Evolutionary conservation across 1,284 basidiomycete genomes (phyloP).

Genomic region (Rhodotorula mucilaginosa): DNA sequence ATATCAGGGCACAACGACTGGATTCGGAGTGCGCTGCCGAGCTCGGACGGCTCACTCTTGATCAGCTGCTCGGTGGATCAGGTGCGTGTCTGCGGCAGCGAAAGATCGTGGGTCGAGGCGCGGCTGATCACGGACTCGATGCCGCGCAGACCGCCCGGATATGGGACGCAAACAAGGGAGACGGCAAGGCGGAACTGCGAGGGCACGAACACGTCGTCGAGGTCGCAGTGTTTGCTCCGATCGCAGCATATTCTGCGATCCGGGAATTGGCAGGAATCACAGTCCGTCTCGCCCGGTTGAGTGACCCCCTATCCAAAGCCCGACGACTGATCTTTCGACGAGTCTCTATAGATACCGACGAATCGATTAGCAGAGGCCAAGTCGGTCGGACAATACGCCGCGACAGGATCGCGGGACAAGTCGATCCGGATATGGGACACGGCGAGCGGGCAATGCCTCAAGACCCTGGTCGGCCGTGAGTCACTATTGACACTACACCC

Average conservation of each 20-base stretch:
- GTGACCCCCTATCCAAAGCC: background rate
- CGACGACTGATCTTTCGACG: too few relatives aligned
- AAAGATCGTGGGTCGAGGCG: background rate
- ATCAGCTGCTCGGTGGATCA: conserved; percentile 83
- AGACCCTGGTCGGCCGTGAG: conserved; percentile 55
- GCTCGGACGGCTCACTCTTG: conserved; percentile 70
- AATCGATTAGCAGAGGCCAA: conserved; percentile 24
- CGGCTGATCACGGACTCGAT: background rate
- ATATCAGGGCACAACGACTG: conserved; percentile 66
- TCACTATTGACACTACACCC: background rate
- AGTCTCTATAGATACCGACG: conserved; percentile 19
- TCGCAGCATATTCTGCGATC: conserved; percentile 68
- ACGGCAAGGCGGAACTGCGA: conserved; percentile 75
- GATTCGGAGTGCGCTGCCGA: conserved; percentile 67
- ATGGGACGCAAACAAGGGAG: conserved; percentile 72
- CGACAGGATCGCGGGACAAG: conserved; percentile 83
- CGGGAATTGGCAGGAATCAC: conserved; percentile 71
- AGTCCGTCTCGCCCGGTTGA: conserved; percentile 49
- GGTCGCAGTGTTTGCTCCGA: conserved; percentile 75
- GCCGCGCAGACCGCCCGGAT: conserved; percentile 69
- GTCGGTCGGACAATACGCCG: conserved; percentile 57
- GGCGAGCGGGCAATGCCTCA: conserved; percentile 69
- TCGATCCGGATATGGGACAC: conserved; percentile 83
- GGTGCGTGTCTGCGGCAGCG: conserved; percentile 54
- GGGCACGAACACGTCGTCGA: conserved; percentile 88